Evolutionary conservation across 441 rosid genomes (phyloP).

Genomic region (Daphne laureola): DNA sequence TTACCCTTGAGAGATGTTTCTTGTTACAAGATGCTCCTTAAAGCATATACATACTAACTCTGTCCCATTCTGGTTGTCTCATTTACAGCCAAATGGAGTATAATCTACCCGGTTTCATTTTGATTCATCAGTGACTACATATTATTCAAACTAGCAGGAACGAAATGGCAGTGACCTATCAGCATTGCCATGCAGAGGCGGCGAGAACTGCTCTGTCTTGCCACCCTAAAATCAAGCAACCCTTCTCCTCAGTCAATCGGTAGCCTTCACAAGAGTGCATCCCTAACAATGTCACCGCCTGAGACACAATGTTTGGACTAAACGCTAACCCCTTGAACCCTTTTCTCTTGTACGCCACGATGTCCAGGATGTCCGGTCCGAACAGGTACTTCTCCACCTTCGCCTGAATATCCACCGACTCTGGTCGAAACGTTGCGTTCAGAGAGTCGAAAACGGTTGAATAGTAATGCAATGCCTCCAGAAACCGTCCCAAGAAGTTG

Average conservation of each 20-base stretch:
- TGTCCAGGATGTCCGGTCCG: slow-evolving; percentile 51
- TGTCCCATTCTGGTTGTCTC: no score
- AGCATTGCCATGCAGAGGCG: slow-evolving; percentile 60
- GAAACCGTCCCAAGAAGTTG: slow-evolving; percentile 49
- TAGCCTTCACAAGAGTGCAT: slow-evolving; percentile 47
- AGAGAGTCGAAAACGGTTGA: slow-evolving; percentile 51
- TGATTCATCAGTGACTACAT: no score
- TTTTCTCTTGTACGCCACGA: slow-evolving; percentile 52
- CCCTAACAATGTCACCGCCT: slow-evolving; percentile 40
- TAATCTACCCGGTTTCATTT: no score
- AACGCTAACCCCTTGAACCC: slow-evolving; percentile 42
- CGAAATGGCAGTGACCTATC: not conserved
- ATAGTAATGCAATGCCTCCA: slow-evolving; percentile 58
- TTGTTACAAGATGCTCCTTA: no score
- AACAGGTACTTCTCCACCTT: slow-evolving; percentile 55
- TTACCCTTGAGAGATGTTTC: no score
- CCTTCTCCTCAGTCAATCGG: slow-evolving; percentile 48
- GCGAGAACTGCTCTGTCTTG: slow-evolving; percentile 48
- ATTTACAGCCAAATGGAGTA: no score
- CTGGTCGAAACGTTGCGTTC: slow-evolving; percentile 44
- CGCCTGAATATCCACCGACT: slow-evolving; percentile 42
- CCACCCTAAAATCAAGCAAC: slow-evolving; percentile 64
- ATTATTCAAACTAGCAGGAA: not conserved
- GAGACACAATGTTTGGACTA: slow-evolving; percentile 58
- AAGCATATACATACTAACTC: no score